These are phyloP conservation scores for Podochytrium sp. DNA, from an alignment of 192 early-diverging fungal genomes.

Conservation along the genomic window DNA sequence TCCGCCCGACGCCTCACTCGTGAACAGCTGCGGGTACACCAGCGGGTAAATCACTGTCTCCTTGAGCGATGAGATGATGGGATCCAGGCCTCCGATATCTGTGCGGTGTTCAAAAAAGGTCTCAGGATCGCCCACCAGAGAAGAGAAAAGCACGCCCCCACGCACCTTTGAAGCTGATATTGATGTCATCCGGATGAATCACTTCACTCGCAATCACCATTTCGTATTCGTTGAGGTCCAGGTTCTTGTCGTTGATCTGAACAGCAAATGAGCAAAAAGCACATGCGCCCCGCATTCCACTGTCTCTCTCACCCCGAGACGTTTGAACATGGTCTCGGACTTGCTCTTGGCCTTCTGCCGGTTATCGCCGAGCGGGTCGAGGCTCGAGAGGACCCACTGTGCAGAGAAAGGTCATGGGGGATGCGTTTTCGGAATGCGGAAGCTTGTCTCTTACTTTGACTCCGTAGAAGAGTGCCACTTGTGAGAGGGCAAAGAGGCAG, in stretches of 20 bases:
- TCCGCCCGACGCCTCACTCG: conserved; percentile 70
- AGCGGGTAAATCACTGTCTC: conserved; percentile 98
- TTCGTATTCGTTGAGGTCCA: conserved; percentile 92
- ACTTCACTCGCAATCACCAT: conserved; percentile 93
- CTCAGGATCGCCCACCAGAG: too few relatives aligned
- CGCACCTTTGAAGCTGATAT: conserved; percentile 82
- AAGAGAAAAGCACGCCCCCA: conserved; percentile 12
- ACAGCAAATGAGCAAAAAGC: too few relatives aligned
- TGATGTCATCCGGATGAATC: conserved; percentile 89
- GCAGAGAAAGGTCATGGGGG: too few relatives aligned
- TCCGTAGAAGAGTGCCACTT: conserved; percentile 78
- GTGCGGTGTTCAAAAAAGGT: conserved; percentile 17
- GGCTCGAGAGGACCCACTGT: conserved; percentile 72
- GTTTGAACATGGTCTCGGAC: conserved; percentile 68
- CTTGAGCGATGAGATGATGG: conserved; percentile 86
- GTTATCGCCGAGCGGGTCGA: conserved; percentile 73
- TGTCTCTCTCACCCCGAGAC: conserved; percentile 64
- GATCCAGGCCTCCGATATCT: conserved; percentile 92
- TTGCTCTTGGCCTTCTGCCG: conserved; percentile 79
- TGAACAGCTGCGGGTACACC: conserved; percentile 88
- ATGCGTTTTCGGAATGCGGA: too few relatives aligned
- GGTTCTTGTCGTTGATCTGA: conserved; percentile 49
- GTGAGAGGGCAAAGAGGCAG: conserved; percentile 82
- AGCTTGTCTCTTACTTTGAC: conserved; percentile 72
- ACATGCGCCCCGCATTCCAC: too few relatives aligned